These are phyloP conservation scores for Vaccinium macrocarpon DNA, from an alignment of 148 eudicot genomes.

Conservation along the genomic window DNA sequence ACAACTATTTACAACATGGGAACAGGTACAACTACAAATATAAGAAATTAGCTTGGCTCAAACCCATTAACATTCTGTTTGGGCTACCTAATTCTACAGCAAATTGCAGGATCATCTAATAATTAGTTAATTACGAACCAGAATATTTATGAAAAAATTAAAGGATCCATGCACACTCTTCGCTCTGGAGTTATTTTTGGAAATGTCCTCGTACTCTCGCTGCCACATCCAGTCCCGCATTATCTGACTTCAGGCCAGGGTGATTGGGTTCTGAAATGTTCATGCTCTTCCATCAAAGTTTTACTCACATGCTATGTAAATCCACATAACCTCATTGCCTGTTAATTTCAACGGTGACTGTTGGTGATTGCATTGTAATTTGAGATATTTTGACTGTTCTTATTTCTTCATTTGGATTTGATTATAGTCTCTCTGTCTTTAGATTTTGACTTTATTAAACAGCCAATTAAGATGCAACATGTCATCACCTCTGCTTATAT, in stretches of 20 bases:
- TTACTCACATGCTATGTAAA: background rate
- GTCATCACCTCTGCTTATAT: background rate
- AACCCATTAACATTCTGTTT: background rate
- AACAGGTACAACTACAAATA: background rate
- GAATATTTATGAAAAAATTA: background rate
- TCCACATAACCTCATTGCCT: background rate
- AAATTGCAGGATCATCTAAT: background rate
- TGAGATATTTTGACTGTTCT: background rate
- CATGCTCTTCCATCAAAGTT: background rate
- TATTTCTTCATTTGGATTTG: conserved; percentile 7
- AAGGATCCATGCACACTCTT: background rate
- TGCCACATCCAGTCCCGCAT: background rate
- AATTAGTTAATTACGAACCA: background rate
- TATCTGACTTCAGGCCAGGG: background rate
- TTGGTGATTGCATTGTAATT: background rate
- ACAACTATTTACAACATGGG: background rate
- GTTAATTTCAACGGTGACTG: background rate
- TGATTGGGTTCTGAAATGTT: background rate
- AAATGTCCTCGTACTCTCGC: background rate
- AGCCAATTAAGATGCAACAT: background rate
- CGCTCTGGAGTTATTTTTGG: background rate
- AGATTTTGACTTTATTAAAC: background rate
- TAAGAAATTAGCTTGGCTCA: background rate
- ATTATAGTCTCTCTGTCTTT: background rate
- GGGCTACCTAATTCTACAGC: background rate